phyloP scores from a whole-genome alignment of 75 land plant genomes.

The Sequoiadendron giganteum region DNA sequence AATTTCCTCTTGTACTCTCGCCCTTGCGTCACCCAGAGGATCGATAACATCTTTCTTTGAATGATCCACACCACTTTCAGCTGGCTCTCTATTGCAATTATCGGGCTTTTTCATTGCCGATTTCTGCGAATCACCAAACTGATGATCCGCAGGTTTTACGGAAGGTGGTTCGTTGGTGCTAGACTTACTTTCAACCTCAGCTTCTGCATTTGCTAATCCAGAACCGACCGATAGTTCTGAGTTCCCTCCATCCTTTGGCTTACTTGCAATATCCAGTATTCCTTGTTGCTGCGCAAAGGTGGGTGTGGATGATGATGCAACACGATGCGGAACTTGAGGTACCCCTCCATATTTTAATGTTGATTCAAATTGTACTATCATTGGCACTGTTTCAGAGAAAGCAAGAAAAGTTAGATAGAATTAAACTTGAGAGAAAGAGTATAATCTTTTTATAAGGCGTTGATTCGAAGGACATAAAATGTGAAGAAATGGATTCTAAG shows the following conservation, averaged over 20 bases:
- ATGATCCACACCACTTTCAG: background rate
- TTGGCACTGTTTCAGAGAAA: conserved; percentile 70
- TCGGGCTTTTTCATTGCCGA: background rate
- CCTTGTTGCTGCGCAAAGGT: conserved; percentile 4
- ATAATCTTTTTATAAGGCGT: background rate
- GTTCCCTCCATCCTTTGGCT: background rate
- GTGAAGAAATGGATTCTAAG: background rate
- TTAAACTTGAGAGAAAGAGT: background rate
- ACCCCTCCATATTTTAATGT: conserved; percentile 77
- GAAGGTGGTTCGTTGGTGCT: background rate
- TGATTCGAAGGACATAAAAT: background rate
- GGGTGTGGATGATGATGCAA: conserved; percentile 14
- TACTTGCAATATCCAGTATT: background rate
- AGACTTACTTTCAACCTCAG: background rate
- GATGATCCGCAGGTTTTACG: background rate
- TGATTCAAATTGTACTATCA: conserved; percentile 82
- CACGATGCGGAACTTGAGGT: conserved; percentile 74
- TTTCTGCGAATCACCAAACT: background rate
- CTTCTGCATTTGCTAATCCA: background rate
- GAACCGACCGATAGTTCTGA: background rate
- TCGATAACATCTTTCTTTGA: conserved; percentile 19
- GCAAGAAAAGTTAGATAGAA: background rate
- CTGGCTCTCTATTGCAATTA: background rate
- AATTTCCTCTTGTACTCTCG: conserved; percentile 81
- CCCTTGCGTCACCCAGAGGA: conserved; percentile 62